Percentiles rank a stretch among this genome's conserved stretches.
phyloP scores from a whole-genome alignment of 192 early-diverging fungal species.

The Allomyces javanicus region DNA sequence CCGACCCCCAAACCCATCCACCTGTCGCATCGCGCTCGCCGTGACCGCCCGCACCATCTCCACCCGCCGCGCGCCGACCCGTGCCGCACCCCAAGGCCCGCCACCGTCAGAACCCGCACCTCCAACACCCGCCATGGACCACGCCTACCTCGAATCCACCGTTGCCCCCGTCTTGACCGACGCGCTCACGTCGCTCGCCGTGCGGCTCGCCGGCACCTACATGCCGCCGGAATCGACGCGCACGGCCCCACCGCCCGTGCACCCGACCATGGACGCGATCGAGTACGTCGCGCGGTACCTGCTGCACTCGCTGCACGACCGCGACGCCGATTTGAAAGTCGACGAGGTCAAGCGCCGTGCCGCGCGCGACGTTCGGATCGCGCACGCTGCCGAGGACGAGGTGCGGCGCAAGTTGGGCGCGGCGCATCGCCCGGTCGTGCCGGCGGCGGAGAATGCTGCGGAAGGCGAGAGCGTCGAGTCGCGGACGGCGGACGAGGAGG shows the following conservation, averaged over 20 bases:
- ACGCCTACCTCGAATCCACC: background rate
- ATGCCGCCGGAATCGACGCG: background rate
- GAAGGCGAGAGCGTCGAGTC: no score
- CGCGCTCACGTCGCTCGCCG: background rate
- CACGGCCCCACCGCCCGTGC: background rate
- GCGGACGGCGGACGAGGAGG: no score
- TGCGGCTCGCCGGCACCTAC: background rate
- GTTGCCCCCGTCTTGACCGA: background rate
- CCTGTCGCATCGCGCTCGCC: no score
- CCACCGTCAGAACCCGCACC: no score
- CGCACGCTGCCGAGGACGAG: no score
- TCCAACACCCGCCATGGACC: background rate
- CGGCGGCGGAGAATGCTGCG: no score
- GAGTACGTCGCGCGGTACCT: background rate
- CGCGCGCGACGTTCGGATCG: background rate
- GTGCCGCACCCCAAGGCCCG: no score
- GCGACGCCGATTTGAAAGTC: background rate
- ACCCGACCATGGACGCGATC: background rate
- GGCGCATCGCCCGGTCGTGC: no score
- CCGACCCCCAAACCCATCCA: no score
- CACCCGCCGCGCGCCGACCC: no score
- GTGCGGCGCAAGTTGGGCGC: no score
- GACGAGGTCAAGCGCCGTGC: background rate
- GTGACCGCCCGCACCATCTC: no score
- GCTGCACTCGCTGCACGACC: background rate